phyloP scores from a whole-genome alignment of 805 yeast species.

The Kuraishia hungarica region DNA sequence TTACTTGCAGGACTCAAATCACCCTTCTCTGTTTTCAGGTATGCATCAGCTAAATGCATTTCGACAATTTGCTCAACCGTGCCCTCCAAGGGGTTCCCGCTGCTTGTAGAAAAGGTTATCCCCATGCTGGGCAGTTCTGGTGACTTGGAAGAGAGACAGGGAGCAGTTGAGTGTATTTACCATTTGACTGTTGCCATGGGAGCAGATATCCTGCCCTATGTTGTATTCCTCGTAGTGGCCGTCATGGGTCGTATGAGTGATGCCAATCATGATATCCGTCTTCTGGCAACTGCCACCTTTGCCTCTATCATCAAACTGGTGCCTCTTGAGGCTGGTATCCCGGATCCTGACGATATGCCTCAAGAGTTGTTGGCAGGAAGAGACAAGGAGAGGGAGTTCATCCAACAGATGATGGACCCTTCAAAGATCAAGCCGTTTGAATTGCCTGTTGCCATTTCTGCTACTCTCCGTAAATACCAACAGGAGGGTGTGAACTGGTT shows the following conservation, averaged over 20 bases:
- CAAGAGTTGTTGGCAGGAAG: constrained; percentile 76
- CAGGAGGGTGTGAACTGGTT: constrained; percentile 99
- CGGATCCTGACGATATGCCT: constrained; percentile 91
- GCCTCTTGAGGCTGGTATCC: constrained; percentile 95
- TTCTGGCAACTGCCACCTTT: constrained; percentile 89
- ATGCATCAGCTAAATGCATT: constrained; percentile 83
- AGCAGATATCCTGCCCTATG: constrained; percentile 81
- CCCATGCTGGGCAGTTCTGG: constrained; percentile 79
- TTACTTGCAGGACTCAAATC: constrained; percentile 52
- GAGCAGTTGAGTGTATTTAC: constrained; percentile 86
- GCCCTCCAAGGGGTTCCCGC: constrained; percentile 68
- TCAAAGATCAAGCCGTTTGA: constrained; percentile 80
- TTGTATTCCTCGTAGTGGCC: constrained; percentile 92
- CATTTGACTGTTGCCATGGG: constrained; percentile 86
- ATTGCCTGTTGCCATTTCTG: constrained; percentile 85
- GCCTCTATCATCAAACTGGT: constrained; percentile 93
- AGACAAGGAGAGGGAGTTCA: constrained; percentile 88
- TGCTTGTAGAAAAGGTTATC: constrained; percentile 65
- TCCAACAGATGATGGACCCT: constrained; percentile 97
- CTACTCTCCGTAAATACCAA: constrained; percentile 88
- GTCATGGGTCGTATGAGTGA: constrained; percentile 98
- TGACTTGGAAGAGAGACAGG: constrained; percentile 69
- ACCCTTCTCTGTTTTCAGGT: constrained; percentile 74
- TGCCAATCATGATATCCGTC: constrained; percentile 78
- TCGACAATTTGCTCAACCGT: constrained; percentile 67